A percentile compares a stretch with the other conserved stretches of the same genome.
These are phyloP conservation scores for Lycium ferocissimum DNA, from an alignment of 257 asterid genomes.

Conservation along the genomic window DNA sequence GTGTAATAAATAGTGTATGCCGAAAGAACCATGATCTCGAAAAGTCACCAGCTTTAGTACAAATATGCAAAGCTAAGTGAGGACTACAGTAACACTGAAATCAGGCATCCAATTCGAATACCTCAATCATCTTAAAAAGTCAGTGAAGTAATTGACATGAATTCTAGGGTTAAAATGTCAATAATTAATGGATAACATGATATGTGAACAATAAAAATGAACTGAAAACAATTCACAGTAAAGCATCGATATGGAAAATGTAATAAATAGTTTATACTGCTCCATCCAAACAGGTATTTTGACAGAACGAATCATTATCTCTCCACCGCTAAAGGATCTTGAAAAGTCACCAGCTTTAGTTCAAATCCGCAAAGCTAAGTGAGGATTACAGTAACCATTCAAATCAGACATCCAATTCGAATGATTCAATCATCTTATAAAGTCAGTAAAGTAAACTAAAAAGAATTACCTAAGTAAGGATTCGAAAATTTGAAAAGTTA, in stretches of 20 bases:
- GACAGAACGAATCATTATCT: neutral
- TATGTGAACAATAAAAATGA: constrained; percentile 33
- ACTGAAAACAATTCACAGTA: neutral
- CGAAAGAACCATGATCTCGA: neutral
- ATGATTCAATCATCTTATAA: neutral
- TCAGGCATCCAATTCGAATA: neutral
- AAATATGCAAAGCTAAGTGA: neutral
- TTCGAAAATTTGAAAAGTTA: neutral
- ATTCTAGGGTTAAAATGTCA: constrained; percentile 38
- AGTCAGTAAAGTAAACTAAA: constrained; percentile 27
- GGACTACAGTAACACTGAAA: neutral
- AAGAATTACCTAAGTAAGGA: neutral
- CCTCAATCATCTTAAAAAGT: neutral
- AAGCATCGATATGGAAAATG: neutral
- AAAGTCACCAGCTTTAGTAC: constrained; percentile 3
- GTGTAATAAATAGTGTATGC: no score
- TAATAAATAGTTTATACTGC: neutral
- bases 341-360: constrained; percentile 14
- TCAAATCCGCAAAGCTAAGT: neutral
- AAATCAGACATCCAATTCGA: constrained; percentile 3
- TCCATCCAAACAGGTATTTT: neutral
- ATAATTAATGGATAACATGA: neutral
- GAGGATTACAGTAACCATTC: neutral
- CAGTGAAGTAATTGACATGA: neutral
- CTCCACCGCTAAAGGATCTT: neutral